A percentile compares a stretch with the other conserved stretches of the same genome.
Evolutionary conservation across 202 grass and related monocot genomes (phyloP).

Genomic region (Carex sylvatica): DNA sequence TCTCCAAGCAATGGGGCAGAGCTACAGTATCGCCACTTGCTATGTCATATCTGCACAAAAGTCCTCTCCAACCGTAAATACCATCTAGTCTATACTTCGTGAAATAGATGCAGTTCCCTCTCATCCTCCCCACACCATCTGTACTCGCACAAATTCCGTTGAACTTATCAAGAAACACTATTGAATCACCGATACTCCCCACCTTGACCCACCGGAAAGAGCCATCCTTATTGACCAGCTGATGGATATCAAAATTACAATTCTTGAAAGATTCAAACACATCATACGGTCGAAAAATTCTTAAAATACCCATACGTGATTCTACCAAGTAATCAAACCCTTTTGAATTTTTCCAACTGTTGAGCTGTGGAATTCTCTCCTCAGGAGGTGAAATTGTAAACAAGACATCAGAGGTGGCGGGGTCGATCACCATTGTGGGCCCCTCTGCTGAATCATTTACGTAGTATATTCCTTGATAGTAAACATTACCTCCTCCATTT

Average conservation of each 20-base stretch:
- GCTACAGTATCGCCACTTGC: not conserved
- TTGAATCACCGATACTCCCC: not conserved
- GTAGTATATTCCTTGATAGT: not conserved
- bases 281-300: not conserved
- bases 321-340: conserved; percentile 7
- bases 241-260: conserved; percentile 5
- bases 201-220: conserved; percentile 13
- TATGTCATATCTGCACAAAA: conserved; percentile 14
- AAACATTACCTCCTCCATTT: not conserved
- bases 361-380: not conserved
- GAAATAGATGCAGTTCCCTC: conserved; percentile 22
- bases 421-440: not conserved
- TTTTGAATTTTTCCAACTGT: not conserved
- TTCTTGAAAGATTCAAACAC: not conserved
- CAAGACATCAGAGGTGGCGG: not conserved
- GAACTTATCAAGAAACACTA: conserved; percentile 8
- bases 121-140: not conserved
- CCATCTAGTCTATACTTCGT: not conserved
- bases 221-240: not conserved
- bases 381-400: not conserved
- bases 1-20: not conserved
- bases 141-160: not conserved
- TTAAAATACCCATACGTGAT: not conserved
- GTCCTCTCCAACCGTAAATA: not conserved
- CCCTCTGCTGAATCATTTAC: not conserved